These are phyloP conservation scores for Hansenula sp. DNA, from an alignment of 1,139 yeast species.

Conservation along the genomic window DNA sequence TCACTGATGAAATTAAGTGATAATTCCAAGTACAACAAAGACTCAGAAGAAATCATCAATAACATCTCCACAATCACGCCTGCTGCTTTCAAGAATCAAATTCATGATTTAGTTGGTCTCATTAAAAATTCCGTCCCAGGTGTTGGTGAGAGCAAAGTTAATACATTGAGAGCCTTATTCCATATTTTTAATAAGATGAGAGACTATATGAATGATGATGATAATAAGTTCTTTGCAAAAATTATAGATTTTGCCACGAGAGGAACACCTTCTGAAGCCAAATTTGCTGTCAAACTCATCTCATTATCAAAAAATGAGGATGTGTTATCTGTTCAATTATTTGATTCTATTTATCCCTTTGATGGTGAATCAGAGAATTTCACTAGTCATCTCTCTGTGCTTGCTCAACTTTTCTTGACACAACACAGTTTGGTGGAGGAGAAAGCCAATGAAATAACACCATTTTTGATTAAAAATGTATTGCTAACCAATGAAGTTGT, in stretches of 20 bases:
- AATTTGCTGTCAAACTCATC: constrained; percentile 60
- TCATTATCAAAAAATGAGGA: constrained; percentile 42
- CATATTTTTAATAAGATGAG: constrained; percentile 45
- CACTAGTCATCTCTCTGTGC: constrained; percentile 52
- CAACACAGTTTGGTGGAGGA: constrained; percentile 50
- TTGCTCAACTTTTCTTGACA: constrained; percentile 57
- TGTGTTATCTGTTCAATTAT: constrained; percentile 33
- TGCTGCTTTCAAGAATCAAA: constrained; percentile 57
- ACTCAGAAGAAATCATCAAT: constrained; percentile 52
- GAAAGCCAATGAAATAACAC: constrained; percentile 53
- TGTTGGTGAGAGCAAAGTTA: constrained; percentile 16
- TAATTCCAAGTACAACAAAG: constrained; percentile 28
- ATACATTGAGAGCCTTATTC: constrained; percentile 55
- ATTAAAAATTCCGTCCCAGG: constrained; percentile 31
- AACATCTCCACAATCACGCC: constrained; percentile 62
- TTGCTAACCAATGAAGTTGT: constrained; percentile 43
- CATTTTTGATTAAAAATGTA: constrained; percentile 56
- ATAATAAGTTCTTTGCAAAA: constrained; percentile 34
- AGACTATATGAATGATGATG: constrained; percentile 20
- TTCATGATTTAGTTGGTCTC: constrained; percentile 42
- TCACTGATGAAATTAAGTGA: constrained; percentile 47
- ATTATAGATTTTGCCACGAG: constrained; percentile 40
- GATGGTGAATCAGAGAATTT: constrained; percentile 33
- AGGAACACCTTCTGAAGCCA: constrained; percentile 63
- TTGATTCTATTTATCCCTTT: constrained; percentile 48